These are phyloP conservation scores for Flaveria floridana DNA, from an alignment of 140 eudicot genomes.

Conservation along the genomic window DNA sequence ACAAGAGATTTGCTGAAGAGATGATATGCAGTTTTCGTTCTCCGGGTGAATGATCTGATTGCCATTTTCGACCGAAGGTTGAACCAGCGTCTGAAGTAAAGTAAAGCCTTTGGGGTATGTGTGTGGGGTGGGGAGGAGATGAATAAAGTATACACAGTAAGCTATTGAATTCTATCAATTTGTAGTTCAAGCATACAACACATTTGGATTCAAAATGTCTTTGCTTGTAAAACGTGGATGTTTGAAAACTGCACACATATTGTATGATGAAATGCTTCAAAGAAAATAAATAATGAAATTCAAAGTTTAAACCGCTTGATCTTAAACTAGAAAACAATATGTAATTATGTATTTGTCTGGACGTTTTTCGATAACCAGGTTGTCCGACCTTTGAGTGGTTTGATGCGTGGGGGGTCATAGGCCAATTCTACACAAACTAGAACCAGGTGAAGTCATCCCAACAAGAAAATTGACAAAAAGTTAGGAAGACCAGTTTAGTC, in stretches of 20 bases:
- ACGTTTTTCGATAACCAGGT: too few relatives aligned
- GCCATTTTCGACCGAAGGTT: conserved; percentile 29
- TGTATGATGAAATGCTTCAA: not conserved
- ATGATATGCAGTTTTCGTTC: conserved; percentile 23
- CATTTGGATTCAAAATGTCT: not conserved
- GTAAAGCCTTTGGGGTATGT: too few relatives aligned
- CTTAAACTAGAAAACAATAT: too few relatives aligned
- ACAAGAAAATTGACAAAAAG: not conserved
- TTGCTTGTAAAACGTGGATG: not conserved
- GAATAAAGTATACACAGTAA: too few relatives aligned
- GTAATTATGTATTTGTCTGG: too few relatives aligned
- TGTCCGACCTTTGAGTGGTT: too few relatives aligned
- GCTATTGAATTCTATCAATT: not conserved
- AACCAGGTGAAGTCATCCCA: too few relatives aligned
- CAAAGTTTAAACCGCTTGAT: not conserved
- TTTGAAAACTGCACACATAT: not conserved
- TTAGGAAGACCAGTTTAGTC: not conserved
- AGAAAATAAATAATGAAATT: not conserved
- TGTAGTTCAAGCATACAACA: not conserved
- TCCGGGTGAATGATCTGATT: conserved; percentile 32
- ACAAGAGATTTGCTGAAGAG: conserved; percentile 12
- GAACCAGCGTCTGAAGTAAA: not conserved
- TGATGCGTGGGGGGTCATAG: too few relatives aligned
- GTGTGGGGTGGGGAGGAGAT: not conserved
- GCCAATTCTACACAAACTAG: too few relatives aligned